Conservation (phyloP, 176 grass and related monocot species). For the Bolboschoenus planiculmis region DNA sequence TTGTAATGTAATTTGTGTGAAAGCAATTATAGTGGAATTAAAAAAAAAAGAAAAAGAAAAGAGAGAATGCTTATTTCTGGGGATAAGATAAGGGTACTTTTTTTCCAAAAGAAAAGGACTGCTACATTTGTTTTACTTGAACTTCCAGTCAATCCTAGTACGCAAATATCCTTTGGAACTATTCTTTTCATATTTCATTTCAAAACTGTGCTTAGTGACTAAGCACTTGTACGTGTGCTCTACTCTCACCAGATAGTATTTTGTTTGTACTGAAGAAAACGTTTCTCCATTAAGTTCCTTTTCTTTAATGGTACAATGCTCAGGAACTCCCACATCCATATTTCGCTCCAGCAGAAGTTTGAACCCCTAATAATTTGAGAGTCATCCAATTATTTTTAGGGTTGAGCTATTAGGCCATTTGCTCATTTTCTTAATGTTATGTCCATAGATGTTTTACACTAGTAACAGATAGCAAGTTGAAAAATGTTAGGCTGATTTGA, state of each 20-base stretch:
- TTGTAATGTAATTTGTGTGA: conserved; percentile 1
- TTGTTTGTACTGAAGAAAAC: not conserved
- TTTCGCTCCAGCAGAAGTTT: not conserved
- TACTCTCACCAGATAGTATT: not conserved
- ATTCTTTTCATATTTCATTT: not conserved
- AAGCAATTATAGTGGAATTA: not conserved
- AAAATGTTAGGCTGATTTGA: not conserved
- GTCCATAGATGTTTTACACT: not conserved
- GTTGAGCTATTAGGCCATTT: not conserved
- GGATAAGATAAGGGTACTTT: not conserved
- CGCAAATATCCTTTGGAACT: not conserved
- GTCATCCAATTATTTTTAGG: not conserved
- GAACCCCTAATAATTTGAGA: not conserved
- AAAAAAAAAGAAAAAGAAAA: not conserved
- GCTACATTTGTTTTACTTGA: conserved; percentile 5
- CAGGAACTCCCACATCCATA: not conserved
- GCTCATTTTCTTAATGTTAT: not conserved
- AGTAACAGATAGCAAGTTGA: not conserved
- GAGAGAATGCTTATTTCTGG: not conserved
- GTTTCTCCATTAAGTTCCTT: not conserved
- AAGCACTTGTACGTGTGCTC: not conserved
- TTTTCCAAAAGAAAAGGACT: conserved; percentile 11
- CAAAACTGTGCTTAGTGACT: not conserved
- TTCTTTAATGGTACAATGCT: not conserved
- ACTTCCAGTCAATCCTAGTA: not conserved